Conservation (phyloP, 2,329 filamentous ascomycete genomes). For the Alternaria dauci region DNA sequence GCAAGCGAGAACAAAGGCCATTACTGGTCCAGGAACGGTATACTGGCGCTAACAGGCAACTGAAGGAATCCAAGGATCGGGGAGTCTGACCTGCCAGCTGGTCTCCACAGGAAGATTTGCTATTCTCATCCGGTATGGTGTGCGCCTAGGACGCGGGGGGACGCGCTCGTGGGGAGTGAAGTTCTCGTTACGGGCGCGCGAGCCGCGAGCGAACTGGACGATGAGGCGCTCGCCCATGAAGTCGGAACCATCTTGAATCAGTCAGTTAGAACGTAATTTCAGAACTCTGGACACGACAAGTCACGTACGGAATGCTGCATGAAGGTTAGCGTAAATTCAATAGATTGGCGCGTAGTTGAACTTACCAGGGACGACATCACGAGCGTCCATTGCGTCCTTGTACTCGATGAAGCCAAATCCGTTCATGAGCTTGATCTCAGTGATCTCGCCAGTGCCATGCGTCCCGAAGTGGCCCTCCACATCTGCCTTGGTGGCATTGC, state of each 20-base stretch:
- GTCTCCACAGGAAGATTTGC: conserved; percentile 96
- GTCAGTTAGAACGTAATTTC: conserved; percentile 27
- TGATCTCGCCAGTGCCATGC: conserved; percentile 96
- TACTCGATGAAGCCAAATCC: conserved; percentile 99
- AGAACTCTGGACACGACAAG: background rate
- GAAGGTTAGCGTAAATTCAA: conserved; percentile 34
- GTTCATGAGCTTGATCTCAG: conserved; percentile 99
- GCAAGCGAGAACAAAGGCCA: conserved; percentile 49
- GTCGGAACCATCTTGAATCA: conserved; percentile 81
- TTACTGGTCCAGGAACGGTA: conserved; percentile 50
- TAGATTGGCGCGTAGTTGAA: conserved; percentile 15
- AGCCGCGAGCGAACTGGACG: conserved; percentile 96
- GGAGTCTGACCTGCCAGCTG: conserved; percentile 99
- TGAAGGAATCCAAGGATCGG: conserved; percentile 56
- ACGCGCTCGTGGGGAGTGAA: conserved; percentile 70
- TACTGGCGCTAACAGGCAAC: conserved; percentile 47
- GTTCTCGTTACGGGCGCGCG: conserved; percentile 70
- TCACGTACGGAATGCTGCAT: conserved; percentile 64
- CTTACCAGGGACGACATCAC: conserved; percentile 97
- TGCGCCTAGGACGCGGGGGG: conserved; percentile 86
- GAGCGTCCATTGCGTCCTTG: conserved; percentile 96
- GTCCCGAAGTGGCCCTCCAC: conserved; percentile 94
- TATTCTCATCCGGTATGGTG: conserved; percentile 95
- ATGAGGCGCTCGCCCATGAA: conserved; percentile 98
- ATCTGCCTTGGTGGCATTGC: conserved; percentile 95